These are phyloP conservation scores for Lolium rigidum DNA, from an alignment of 176 grass and related monocot species.

Conservation along the genomic window DNA sequence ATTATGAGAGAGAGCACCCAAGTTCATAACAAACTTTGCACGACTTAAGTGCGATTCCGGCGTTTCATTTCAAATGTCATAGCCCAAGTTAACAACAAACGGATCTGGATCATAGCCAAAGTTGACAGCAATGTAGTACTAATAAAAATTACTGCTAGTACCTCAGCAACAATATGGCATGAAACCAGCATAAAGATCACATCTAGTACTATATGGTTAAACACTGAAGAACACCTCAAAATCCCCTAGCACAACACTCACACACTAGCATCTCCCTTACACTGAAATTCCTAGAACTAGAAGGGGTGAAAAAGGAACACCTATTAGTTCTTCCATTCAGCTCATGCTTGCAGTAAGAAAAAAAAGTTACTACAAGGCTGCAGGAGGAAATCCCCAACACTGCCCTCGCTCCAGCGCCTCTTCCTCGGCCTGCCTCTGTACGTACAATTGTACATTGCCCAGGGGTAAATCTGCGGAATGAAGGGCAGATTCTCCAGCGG, in stretches of 20 bases:
- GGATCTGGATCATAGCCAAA: background rate
- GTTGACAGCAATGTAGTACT: background rate
- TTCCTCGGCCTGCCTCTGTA: slow-evolving; percentile 23
- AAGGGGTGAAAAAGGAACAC: slow-evolving; percentile 44
- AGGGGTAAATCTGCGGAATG: slow-evolving; percentile 13
- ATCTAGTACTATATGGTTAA: slow-evolving; percentile 29
- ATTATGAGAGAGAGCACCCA: too few relatives aligned
- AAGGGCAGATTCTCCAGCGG: background rate
- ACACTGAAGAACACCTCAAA: slow-evolving; percentile 14
- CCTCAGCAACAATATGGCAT: slow-evolving; percentile 39
- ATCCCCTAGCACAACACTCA: slow-evolving; percentile 2
- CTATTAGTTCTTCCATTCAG: slow-evolving; percentile 39
- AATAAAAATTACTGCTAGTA: background rate
- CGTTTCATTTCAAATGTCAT: background rate
- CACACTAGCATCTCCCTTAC: background rate
- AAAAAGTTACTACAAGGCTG: slow-evolving; percentile 13
- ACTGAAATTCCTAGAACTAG: slow-evolving; percentile 47
- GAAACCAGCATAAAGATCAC: slow-evolving; percentile 24
- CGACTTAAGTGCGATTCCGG: background rate
- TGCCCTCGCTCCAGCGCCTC: background rate
- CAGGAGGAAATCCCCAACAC: background rate
- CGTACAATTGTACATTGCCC: slow-evolving; percentile 30
- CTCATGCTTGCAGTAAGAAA: slow-evolving; percentile 13
- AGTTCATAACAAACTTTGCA: too few relatives aligned
- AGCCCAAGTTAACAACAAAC: background rate